Conservation (phyloP, 495 filamentous ascomycete species). For the Hyaloscypha bicolor region DNA sequence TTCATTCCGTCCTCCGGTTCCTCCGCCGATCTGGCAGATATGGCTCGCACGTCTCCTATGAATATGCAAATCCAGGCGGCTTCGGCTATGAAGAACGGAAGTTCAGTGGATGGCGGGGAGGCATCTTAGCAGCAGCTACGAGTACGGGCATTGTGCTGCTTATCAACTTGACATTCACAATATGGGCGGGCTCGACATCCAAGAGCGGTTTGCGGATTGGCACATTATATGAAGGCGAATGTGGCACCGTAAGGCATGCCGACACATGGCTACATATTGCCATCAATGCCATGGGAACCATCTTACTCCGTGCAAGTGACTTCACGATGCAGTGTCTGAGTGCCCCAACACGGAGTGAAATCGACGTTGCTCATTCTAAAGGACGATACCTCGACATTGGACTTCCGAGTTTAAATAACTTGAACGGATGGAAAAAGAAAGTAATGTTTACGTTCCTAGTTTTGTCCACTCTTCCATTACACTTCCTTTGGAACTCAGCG, state of each 20-base stretch:
- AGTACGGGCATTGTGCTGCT: neutral
- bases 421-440: slow-evolving; percentile 26
- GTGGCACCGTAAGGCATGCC: slow-evolving; percentile 22
- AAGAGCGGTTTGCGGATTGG: slow-evolving; percentile 7
- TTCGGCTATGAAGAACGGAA: neutral
- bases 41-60: slow-evolving; percentile 13
- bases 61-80: neutral
- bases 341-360: slow-evolving; percentile 41
- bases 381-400: slow-evolving; percentile 43
- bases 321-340: slow-evolving; percentile 43
- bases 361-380: slow-evolving; percentile 40
- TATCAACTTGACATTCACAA: slow-evolving; percentile 20
- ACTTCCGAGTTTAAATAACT: slow-evolving; percentile 42
- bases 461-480: slow-evolving; percentile 33
- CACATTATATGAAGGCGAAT: slow-evolving; percentile 30
- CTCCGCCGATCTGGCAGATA: slow-evolving; percentile 13
- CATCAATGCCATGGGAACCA: slow-evolving; percentile 42
- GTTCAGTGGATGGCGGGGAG: slow-evolving; percentile 17
- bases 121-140: neutral
- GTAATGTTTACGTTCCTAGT: slow-evolving; percentile 31
- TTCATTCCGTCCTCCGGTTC: neutral
- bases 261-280: slow-evolving; percentile 36
- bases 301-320: slow-evolving; percentile 44
- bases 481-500: slow-evolving; percentile 36
- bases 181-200: slow-evolving; percentile 10